phyloP scores from a whole-genome alignment of 2,329 filamentous ascomycete genomes.

The Trichophyton simii region DNA sequence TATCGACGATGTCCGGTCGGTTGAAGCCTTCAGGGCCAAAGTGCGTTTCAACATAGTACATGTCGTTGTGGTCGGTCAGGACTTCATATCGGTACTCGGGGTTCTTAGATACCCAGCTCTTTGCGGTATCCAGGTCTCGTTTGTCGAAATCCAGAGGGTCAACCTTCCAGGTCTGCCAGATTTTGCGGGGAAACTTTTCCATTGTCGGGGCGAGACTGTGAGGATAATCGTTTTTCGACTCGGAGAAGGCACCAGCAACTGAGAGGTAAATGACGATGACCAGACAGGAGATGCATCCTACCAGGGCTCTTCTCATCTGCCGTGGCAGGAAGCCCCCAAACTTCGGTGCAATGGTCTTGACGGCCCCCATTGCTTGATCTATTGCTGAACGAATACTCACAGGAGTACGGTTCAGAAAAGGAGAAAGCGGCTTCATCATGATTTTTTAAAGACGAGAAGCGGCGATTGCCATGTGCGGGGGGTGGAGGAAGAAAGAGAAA shows the following conservation, averaged over 20 bases:
- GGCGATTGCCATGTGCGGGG: background rate
- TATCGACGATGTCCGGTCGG: slow-evolving; percentile 52
- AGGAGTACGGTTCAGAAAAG: background rate
- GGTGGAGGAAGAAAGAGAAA: background rate
- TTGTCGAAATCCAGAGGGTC: slow-evolving; percentile 54
- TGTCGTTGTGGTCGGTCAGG: slow-evolving; percentile 55
- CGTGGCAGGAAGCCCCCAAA: slow-evolving; percentile 32
- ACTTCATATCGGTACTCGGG: slow-evolving; percentile 56
- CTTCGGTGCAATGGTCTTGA: slow-evolving; percentile 1
- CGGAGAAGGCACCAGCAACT: slow-evolving; percentile 29
- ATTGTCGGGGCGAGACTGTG: slow-evolving; percentile 14
- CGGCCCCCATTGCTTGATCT: background rate
- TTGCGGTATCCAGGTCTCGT: slow-evolving; percentile 47
- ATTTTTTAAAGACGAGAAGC: background rate
- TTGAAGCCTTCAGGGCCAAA: slow-evolving; percentile 54
- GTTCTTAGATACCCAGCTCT: slow-evolving; percentile 55
- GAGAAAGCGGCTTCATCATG: slow-evolving; percentile 1
- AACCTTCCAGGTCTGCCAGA: slow-evolving; percentile 68
- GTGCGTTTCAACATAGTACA: slow-evolving; percentile 55
- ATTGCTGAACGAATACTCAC: background rate
- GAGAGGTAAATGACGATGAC: slow-evolving; percentile 37
- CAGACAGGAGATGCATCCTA: slow-evolving; percentile 36
- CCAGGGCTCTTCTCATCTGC: slow-evolving; percentile 38
- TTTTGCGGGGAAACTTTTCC: slow-evolving; percentile 50
- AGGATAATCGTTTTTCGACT: slow-evolving; percentile 14